Evolutionary conservation across 2,329 filamentous ascomycete genomes (phyloP).

Genomic region (Colletotrichum navitas): DNA sequence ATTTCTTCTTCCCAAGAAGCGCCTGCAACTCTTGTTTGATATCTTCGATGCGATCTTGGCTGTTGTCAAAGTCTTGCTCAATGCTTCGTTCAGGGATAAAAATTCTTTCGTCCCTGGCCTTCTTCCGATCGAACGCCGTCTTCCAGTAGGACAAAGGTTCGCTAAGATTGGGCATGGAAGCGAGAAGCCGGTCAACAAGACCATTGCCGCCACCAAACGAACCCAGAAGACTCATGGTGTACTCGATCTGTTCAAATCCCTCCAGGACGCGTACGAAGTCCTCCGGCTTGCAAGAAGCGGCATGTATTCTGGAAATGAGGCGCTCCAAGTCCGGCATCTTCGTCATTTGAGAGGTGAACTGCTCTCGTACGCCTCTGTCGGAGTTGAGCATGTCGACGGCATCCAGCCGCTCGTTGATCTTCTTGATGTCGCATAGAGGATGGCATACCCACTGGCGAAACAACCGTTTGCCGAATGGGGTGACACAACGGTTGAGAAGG

Average conservation of each 20-base stretch:
- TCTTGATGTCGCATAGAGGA: conserved; percentile 85
- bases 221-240: conserved; percentile 85
- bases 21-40: conserved; percentile 80
- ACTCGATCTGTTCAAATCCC: conserved; percentile 97
- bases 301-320: conserved; percentile 93
- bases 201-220: conserved; percentile 82
- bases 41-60: conserved; percentile 79
- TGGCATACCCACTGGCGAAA: conserved; percentile 98
- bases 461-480: conserved; percentile 95
- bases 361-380: conserved; percentile 82
- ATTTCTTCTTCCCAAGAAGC: conserved; percentile 78
- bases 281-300: conserved; percentile 87
- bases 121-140: conserved; percentile 86
- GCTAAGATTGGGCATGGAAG: conserved; percentile 86
- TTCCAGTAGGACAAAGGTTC: conserved; percentile 86
- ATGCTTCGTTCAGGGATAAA: conserved; percentile 89
- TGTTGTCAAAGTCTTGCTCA: conserved; percentile 92
- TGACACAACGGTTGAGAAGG: conserved; percentile 93
- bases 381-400: conserved; percentile 94
- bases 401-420: conserved; percentile 94
- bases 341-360: conserved; percentile 87
- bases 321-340: conserved; percentile 96
- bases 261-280: conserved; percentile 95
- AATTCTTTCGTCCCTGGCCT: conserved; percentile 82
- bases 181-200: conserved; percentile 85